Percentiles rank a stretch among this genome's conserved stretches.
Evolutionary conservation across 208 protist species (phyloP).

Genomic region (Tritrichomonas musculus): DNA sequence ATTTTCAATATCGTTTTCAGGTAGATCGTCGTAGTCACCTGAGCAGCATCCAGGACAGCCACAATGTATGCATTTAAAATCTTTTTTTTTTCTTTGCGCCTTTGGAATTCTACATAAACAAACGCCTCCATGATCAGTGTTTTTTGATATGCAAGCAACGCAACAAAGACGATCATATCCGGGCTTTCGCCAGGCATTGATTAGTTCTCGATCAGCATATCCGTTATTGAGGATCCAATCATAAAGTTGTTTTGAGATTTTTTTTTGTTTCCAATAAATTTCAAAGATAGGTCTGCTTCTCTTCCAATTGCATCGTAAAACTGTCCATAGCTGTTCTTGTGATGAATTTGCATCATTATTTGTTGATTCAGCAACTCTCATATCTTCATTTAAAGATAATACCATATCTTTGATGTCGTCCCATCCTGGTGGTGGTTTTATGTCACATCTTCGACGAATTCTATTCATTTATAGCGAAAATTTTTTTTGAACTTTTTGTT

Average conservation of each 20-base stretch:
- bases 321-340: constrained; percentile 11
- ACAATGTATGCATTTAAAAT: constrained; percentile 7
- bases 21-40: not conserved
- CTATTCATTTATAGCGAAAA: not conserved
- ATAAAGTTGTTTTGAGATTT: constrained; percentile 20
- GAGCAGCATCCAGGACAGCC: constrained; percentile 16
- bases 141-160: not conserved
- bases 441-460: not conserved
- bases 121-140: constrained; percentile 15
- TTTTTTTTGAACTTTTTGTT: too few species aligned
- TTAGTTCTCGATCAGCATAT: not conserved
- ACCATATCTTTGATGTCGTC: not conserved
- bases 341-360: not conserved
- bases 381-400: not conserved
- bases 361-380: not conserved
- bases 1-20: too few species aligned
- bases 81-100: not conserved
- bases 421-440: constrained; percentile 25
- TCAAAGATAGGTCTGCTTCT: not conserved
- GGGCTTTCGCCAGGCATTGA: not conserved
- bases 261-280: not conserved
- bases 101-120: not conserved
- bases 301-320: constrained; percentile 7
- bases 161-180: constrained; percentile 8
- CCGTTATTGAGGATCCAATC: not conserved